phyloP scores from a whole-genome alignment of 192 early-diverging fungal genomes.

The Dispira simplex region DNA sequence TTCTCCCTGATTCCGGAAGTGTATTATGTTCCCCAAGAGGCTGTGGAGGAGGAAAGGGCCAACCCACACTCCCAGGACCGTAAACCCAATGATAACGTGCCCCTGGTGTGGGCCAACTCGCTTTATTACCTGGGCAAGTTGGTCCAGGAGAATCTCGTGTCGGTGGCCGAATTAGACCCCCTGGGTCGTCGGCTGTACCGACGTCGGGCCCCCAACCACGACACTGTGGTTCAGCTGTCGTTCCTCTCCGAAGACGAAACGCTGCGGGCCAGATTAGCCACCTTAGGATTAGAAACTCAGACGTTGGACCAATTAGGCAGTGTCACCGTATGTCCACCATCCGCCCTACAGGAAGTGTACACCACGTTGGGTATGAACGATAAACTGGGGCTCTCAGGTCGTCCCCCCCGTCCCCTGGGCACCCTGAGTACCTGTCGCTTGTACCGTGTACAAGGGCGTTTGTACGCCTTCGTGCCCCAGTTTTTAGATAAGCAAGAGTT shows the following conservation, averaged over 20 bases:
- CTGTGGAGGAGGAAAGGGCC: slow-evolving; percentile 50
- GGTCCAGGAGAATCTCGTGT: slow-evolving; percentile 59
- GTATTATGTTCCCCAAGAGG: slow-evolving; percentile 64
- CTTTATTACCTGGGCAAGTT: slow-evolving; percentile 61
- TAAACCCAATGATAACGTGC: slow-evolving; percentile 71
- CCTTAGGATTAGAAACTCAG: slow-evolving; percentile 68
- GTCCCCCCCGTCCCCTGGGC: slow-evolving; percentile 63
- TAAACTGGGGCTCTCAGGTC: slow-evolving; percentile 61
- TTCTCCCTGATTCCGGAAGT: slow-evolving; percentile 50
- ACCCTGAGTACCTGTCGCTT: slow-evolving; percentile 62
- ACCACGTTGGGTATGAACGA: slow-evolving; percentile 49
- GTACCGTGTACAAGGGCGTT: slow-evolving; percentile 64
- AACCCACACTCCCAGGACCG: slow-evolving; percentile 53
- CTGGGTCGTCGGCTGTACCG: slow-evolving; percentile 53
- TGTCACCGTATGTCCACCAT: slow-evolving; percentile 53
- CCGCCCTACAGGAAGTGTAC: slow-evolving; percentile 65
- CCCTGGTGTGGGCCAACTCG: slow-evolving; percentile 76
- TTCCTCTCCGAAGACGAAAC: slow-evolving; percentile 55
- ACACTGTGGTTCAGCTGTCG: slow-evolving; percentile 63
- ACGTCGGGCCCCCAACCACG: slow-evolving; percentile 26
- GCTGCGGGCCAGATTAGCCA: slow-evolving; percentile 49
- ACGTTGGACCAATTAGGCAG: slow-evolving; percentile 51
- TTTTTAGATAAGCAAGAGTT: slow-evolving; percentile 82
- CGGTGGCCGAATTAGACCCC: slow-evolving; percentile 68
- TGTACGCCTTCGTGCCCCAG: slow-evolving; percentile 73